These are phyloP conservation scores for Acer saccharum DNA, from an alignment of 345 rosid species.

Conservation along the genomic window DNA sequence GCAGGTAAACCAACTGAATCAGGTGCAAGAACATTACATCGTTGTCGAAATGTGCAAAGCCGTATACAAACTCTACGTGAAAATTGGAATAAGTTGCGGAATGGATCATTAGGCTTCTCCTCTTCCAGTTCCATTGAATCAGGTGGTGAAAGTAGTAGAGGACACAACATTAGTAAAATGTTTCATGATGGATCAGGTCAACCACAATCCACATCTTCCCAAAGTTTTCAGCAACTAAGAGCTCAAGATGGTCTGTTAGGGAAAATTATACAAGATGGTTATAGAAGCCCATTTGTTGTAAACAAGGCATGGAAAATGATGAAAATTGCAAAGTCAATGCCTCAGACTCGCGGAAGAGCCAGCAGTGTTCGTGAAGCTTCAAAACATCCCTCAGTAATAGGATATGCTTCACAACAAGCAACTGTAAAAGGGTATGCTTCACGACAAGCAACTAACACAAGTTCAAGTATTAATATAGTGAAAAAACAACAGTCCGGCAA, in stretches of 20 bases:
- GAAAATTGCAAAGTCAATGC: conserved; percentile 48
- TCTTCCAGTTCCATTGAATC: conserved; percentile 30
- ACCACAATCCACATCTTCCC: conserved; percentile 25
- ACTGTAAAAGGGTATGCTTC: conserved; percentile 23
- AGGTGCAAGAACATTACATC: conserved; percentile 46
- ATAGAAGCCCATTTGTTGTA: conserved; percentile 26
- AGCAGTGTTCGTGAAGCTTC: conserved; percentile 15
- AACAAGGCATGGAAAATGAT: conserved; percentile 69
- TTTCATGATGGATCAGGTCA: conserved; percentile 20
- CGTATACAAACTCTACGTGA: conserved; percentile 46
- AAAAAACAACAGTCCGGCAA: conserved; percentile 21
- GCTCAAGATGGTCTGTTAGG: conserved; percentile 10
- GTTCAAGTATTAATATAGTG: conserved; percentile 12
- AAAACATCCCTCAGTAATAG: conserved; percentile 17
- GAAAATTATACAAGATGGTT: not conserved
- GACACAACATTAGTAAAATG: not conserved
- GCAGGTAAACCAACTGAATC: conserved; percentile 21
- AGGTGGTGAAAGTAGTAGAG: conserved; percentile 6
- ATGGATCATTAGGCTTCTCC: conserved; percentile 43
- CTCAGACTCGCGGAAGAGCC: conserved; percentile 12
- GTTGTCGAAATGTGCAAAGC: conserved; percentile 44
- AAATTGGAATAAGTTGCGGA: conserved; percentile 54
- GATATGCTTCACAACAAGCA: conserved; percentile 26
- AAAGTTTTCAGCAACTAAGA: conserved; percentile 10
- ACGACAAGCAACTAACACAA: conserved; percentile 13